Conservation (phyloP, 768 basidiomycete genomes). For the Macrolepiota fuliginosa region DNA sequence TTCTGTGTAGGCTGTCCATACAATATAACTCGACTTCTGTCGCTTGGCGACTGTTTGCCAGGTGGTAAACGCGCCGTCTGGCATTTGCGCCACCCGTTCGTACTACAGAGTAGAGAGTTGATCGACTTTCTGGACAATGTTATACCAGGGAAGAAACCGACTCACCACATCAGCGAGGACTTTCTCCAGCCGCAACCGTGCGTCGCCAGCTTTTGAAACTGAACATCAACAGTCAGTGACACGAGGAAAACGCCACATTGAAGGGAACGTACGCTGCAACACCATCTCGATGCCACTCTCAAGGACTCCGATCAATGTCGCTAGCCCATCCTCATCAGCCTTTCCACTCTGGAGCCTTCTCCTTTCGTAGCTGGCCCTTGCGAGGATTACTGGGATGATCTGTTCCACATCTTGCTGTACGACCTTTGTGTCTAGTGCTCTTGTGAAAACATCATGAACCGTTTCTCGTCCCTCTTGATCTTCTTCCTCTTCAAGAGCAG, state of each 20-base stretch:
- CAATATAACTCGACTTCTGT: conserved; percentile 68
- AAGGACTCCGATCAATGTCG: conserved; percentile 52
- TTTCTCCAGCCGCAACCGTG: conserved; percentile 78
- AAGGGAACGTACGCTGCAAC: conserved; percentile 44
- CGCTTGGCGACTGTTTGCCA: conserved; percentile 68
- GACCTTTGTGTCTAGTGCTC: conserved; percentile 52
- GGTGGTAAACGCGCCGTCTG: conserved; percentile 51
- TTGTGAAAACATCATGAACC: conserved; percentile 53
- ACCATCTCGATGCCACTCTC: conserved; percentile 65
- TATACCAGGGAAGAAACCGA: conserved; percentile 13
- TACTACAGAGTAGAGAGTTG: conserved; percentile 37
- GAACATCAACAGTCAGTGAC: not conserved
- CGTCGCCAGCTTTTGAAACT: conserved; percentile 72
- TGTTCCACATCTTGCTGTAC: conserved; percentile 63
- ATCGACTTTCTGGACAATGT: not conserved
- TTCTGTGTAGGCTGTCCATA: conserved; percentile 76
- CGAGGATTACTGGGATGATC: conserved; percentile 59
- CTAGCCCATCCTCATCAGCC: conserved; percentile 48
- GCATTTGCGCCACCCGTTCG: conserved; percentile 37
- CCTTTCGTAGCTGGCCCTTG: conserved; percentile 64
- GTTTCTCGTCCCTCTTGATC: conserved; percentile 31
- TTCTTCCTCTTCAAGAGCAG: conserved; percentile 38
- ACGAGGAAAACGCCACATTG: not conserved
- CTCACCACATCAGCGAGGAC: conserved; percentile 75
- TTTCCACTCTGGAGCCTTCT: conserved; percentile 45